Percentiles rank a stretch among this genome's conserved stretches.
These are phyloP conservation scores for Gastroboletus turbinatus DNA, from an alignment of 1,284 basidiomycete species.

Conservation along the genomic window DNA sequence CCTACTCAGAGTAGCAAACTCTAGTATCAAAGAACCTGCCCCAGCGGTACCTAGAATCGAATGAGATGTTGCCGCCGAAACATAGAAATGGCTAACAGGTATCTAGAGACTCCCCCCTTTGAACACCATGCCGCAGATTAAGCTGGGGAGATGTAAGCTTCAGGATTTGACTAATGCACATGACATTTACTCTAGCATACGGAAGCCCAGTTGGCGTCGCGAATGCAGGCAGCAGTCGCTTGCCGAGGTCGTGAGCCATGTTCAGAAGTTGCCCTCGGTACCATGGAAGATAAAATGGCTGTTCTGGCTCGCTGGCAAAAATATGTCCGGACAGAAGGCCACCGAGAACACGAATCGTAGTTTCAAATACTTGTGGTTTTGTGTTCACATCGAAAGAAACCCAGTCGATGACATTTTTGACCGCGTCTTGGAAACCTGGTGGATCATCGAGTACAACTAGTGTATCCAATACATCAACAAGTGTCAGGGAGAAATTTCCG, in stretches of 20 bases:
- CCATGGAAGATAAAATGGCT: conserved; percentile 74
- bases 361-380: conserved; percentile 90
- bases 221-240: conserved; percentile 86
- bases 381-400: conserved; percentile 88
- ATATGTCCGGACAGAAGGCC: conserved; percentile 86
- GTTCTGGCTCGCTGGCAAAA: conserved; percentile 64
- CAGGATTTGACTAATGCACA: not conserved
- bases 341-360: conserved; percentile 86
- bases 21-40: conserved; percentile 87
- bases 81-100: conserved; percentile 58
- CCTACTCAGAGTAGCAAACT: conserved; percentile 88
- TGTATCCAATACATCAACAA: conserved; percentile 82
- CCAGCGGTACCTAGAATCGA: conserved; percentile 74
- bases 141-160: conserved; percentile 44
- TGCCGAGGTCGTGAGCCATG: conserved; percentile 83
- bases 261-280: conserved; percentile 73
- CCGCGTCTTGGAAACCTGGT: conserved; percentile 71
- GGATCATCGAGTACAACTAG: conserved; percentile 76
- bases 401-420: conserved; percentile 71
- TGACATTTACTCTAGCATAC: conserved; percentile 69
- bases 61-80: conserved; percentile 13
- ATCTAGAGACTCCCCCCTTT: conserved; percentile 68
- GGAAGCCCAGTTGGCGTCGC: conserved; percentile 86
- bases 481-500: conserved; percentile 82
- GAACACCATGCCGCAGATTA: conserved; percentile 72